Evolutionary conservation across 1,139 yeast genomes (phyloP).

Genomic region (Debaryomycetaceae sp.): DNA sequence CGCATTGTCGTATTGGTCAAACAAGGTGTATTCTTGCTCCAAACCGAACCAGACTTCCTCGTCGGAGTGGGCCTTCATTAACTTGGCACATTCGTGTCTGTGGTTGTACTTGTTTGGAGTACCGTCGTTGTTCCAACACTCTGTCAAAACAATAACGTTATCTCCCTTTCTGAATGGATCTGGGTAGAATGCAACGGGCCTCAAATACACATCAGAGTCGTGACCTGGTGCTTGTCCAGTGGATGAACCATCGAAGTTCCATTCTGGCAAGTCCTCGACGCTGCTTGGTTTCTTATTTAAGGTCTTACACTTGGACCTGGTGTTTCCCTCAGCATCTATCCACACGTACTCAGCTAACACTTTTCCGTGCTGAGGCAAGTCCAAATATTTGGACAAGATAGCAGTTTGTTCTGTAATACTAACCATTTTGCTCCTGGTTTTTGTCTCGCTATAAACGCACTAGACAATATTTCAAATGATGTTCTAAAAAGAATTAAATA

Average conservation of each 20-base stretch:
- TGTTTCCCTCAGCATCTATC: conserved; percentile 90
- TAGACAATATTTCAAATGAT: not conserved
- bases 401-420: conserved; percentile 63
- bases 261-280: conserved; percentile 89
- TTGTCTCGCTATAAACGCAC: not conserved
- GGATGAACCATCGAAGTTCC: conserved; percentile 99
- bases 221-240: conserved; percentile 99
- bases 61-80: conserved; percentile 86
- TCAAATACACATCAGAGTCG: conserved; percentile 90
- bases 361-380: conserved; percentile 80
- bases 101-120: conserved; percentile 98
- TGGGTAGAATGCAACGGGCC: conserved; percentile 91
- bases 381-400: conserved; percentile 76
- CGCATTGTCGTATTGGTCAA: conserved; percentile 84
- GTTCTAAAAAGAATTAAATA: not conserved
- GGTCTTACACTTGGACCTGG: conserved; percentile 94
- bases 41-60: conserved; percentile 96
- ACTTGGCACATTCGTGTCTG: conserved; percentile 95
- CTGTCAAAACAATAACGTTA: conserved; percentile 90
- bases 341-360: conserved; percentile 96
- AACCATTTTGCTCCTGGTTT: conserved; percentile 2
- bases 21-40: conserved; percentile 97
- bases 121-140: conserved; percentile 98
- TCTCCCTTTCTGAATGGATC: conserved; percentile 99
- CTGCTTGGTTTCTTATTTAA: conserved; percentile 63